A percentile compares a stretch with the other conserved stretches of the same genome.
phyloP scores from a whole-genome alignment of 2,329 filamentous ascomycete species.

The Fusarium pseudocircinatum region DNA sequence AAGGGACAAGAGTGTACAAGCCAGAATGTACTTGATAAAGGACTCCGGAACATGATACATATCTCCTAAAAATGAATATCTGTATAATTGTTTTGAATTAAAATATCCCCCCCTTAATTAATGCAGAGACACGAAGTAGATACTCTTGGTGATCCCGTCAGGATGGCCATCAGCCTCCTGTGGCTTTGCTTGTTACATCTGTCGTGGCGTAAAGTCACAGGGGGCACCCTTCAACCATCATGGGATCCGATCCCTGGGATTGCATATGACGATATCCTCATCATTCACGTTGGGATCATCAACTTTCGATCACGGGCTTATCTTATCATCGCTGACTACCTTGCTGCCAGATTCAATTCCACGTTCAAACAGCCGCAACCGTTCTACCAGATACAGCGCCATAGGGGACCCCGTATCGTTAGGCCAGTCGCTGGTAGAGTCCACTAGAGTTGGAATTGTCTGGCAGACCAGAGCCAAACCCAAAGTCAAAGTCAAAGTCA shows the following conservation, averaged over 20 bases:
- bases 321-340: neutral
- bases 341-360: neutral
- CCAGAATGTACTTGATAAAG: neutral
- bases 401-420: conserved; percentile 29
- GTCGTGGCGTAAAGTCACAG: conserved; percentile 17
- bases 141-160: neutral
- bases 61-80: neutral
- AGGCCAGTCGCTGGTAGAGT: conserved; percentile 18
- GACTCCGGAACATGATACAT: neutral
- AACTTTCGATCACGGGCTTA: neutral
- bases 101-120: neutral
- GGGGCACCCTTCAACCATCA: neutral
- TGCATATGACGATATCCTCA: conserved; percentile 30
- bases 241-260: conserved; percentile 11
- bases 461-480: conserved; percentile 11
- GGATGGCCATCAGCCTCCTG: conserved; percentile 12
- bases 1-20: neutral
- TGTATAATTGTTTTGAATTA: neutral
- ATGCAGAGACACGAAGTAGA: neutral
- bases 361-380: neutral
- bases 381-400: neutral
- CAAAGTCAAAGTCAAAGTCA: neutral
- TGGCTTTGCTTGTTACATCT: conserved; percentile 5
- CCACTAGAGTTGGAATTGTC: conserved; percentile 37
- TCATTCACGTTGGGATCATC: neutral